Evolutionary conservation across 2,329 filamentous ascomycete genomes (phyloP).

Genomic region (Colletotrichum sp.): DNA sequence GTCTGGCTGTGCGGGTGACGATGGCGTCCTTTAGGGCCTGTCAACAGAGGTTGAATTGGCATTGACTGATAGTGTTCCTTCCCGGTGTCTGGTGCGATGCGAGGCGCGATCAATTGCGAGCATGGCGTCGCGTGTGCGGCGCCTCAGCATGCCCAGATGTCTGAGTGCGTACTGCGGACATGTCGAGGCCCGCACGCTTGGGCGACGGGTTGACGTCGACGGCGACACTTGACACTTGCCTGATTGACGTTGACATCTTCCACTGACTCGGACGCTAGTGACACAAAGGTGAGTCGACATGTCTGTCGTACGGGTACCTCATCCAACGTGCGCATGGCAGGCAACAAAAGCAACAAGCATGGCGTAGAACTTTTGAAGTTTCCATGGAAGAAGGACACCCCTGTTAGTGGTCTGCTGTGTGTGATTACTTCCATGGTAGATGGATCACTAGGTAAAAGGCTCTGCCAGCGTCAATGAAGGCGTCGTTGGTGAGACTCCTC

Average conservation of each 20-base stretch:
- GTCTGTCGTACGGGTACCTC: not conserved
- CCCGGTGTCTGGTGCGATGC: not conserved
- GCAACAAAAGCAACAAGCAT: constrained; percentile 8
- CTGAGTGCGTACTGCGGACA: not conserved
- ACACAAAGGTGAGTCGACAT: constrained; percentile 1
- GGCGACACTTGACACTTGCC: not conserved
- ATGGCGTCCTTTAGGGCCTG: not conserved
- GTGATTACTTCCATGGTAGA: not conserved
- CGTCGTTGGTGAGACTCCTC: not conserved
- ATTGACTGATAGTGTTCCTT: not conserved
- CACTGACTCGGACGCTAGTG: not conserved
- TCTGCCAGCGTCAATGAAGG: not conserved
- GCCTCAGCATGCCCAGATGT: not conserved
- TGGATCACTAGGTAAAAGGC: not conserved
- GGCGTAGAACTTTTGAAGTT: not conserved
- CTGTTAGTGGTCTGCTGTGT: not conserved
- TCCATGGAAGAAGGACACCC: not conserved
- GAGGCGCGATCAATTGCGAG: not conserved
- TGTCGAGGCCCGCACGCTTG: not conserved
- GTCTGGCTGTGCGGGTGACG: not conserved
- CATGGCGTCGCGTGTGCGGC: not conserved
- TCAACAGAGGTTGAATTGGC: not conserved
- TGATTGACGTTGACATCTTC: not conserved
- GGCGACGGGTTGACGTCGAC: not conserved
- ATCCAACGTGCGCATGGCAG: not conserved